Base-by-base conservation (phyloP, 1,139 yeast species). In the Kurtzmaniella quercitrusa region DNA sequence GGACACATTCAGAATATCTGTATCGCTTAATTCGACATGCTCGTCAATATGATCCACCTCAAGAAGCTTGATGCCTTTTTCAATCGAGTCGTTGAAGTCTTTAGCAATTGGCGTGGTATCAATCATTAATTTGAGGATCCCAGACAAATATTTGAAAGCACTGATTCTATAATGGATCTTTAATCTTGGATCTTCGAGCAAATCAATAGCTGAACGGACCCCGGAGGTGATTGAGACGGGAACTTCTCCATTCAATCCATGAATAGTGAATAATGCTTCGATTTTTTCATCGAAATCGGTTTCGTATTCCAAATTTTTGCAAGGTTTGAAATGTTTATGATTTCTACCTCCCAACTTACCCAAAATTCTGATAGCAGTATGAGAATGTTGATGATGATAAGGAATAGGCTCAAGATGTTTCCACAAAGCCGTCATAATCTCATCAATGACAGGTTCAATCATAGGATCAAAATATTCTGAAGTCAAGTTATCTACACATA, bases 281-380 rank as follows among this genome's bases (percentile, higher is more conserved):
- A 86, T 70, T 47, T 85, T 87, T 54, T 85, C 88, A 48, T 84
- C 83, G 14, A 83, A 63, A 39, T 77, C 79, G 0, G 81, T 70
- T 46, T 76, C 76, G 0, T 81, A 68, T 38, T 73, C 70, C 52
- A 93, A 69, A 44, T 82, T 82, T 41, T 77, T 68, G 39, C 90
- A 88, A 1, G 94, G 87, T 49, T 80, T 81, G 55, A 91, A 73
- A 59, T 88, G 89, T 43, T 85, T 81, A 53, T 97, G 83, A 56
- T 93, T 93, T 60, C 98, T 77, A 2, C 99, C 99, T 34, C 99
- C 99, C 37, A 94, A 70, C 58, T 94, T 94, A 42, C 99, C 98
- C 45, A 94, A 69, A 39, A 94, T 89, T 48, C 98, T 77, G 45
- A 93, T 82, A 0, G 98, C 93, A 0, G 96, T 89, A 58, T 94